These are phyloP conservation scores for Zizania latifolia DNA, from an alignment of 176 grass and related monocot species.

Conservation along the genomic window DNA sequence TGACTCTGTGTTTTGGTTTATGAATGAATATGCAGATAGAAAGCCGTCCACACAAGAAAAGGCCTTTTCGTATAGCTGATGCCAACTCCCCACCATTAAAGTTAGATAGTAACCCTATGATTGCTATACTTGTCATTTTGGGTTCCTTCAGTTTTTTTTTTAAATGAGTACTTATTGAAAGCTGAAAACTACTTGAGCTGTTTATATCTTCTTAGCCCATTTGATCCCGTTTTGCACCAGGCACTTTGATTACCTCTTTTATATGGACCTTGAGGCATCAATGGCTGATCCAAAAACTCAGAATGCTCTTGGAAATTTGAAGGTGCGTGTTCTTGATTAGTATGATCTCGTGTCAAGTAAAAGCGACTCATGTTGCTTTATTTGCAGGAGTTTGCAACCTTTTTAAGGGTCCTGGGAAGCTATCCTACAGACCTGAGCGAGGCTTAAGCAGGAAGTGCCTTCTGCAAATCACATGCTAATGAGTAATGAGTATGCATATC, in stretches of 20 bases:
- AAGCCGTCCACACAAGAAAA: conserved; percentile 79
- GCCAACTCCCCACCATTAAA: conserved; percentile 52
- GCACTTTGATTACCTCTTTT: conserved; percentile 96
- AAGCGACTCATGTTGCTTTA: conserved; percentile 24
- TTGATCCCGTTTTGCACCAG: conserved; percentile 31
- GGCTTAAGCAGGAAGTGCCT: conserved; percentile 33
- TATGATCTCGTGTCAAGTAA: background rate
- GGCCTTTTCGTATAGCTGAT: conserved; percentile 63
- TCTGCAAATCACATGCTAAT: conserved; percentile 22
- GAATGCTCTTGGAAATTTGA: conserved; percentile 81
- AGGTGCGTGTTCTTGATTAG: conserved; percentile 43
- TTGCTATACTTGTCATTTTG: background rate
- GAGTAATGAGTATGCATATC: conserved; percentile 16
- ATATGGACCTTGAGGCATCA: conserved; percentile 87
- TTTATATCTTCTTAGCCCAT: conserved; percentile 1
- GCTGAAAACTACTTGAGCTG: background rate
- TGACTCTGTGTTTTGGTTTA: background rate
- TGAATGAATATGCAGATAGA: conserved; percentile 60
- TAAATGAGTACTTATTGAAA: no score
- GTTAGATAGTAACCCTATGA: conserved; percentile 35
- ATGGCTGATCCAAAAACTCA: conserved; percentile 77
- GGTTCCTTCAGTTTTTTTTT: background rate
- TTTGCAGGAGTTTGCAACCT: conserved; percentile 78
- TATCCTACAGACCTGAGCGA: conserved; percentile 66
- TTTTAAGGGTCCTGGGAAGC: conserved; percentile 73